Evolutionary conservation across 139 green algal species (phyloP).

Genomic region (Coccomyxa sp.): DNA sequence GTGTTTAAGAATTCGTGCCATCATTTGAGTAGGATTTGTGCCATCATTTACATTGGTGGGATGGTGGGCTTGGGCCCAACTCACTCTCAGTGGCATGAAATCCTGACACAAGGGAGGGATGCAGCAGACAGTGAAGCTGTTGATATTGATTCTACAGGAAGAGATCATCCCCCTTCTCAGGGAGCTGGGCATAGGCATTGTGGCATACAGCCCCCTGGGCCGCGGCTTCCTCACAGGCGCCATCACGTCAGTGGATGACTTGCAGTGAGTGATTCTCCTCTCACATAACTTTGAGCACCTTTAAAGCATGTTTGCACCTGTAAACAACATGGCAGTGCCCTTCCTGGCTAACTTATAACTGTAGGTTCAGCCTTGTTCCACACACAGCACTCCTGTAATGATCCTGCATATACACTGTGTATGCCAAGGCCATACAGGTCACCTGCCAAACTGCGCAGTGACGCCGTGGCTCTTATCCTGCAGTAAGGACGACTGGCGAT

Average conservation of each 20-base stretch:
- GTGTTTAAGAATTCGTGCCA: no score
- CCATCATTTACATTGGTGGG: no score
- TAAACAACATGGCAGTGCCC: no score
- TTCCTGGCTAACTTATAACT: no score
- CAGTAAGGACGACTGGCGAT: background rate
- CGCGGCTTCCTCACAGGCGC: constrained; percentile 47
- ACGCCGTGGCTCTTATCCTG: no score
- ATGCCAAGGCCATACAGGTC: background rate
- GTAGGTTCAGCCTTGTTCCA: background rate
- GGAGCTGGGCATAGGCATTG: constrained; percentile 68
- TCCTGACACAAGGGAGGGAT: no score
- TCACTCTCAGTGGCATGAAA: no score
- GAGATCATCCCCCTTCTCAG: constrained; percentile 51
- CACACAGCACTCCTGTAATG: background rate
- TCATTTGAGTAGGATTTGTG: no score
- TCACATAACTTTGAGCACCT: background rate
- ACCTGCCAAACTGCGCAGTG: no score
- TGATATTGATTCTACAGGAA: constrained; percentile 10
- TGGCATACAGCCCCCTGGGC: constrained; percentile 60
- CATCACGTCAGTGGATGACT: constrained; percentile 17
- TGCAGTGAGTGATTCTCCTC: background rate
- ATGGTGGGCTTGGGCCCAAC: no score
- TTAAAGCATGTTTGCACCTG: no score
- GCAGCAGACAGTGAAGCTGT: no score
- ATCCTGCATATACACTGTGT: background rate